Conservation (phyloP, 2,329 filamentous ascomycete genomes). For the Fusarium proliferatum region DNA sequence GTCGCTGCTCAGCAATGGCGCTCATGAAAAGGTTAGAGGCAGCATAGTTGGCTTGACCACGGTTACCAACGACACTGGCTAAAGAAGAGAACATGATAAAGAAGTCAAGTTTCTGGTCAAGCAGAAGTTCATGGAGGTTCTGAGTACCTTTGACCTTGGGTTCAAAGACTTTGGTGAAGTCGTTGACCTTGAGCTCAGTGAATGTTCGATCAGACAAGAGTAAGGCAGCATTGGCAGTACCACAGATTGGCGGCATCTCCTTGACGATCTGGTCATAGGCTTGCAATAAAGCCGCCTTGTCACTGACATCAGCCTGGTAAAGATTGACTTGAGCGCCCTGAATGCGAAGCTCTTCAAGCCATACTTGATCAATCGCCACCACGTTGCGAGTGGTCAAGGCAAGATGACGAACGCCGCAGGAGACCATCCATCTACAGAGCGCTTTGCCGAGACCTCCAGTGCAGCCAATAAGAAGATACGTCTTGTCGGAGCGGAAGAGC, state of each 20-base stretch:
- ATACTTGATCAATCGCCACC: background rate
- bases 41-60: conserved; percentile 13
- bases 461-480: background rate
- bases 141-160: conserved; percentile 2
- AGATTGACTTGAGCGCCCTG: conserved; percentile 2
- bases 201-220: conserved; percentile 4
- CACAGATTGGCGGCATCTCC: conserved; percentile 6
- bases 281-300: conserved; percentile 3
- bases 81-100: conserved; percentile 20
- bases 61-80: conserved; percentile 1
- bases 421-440: conserved; percentile 1
- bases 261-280: conserved; percentile 28
- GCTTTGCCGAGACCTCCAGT: conserved; percentile 6
- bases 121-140: conserved; percentile 7
- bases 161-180: conserved; percentile 2
- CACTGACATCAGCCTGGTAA: conserved; percentile 17
- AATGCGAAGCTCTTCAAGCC: background rate
- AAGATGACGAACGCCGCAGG: background rate
- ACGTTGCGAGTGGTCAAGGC: conserved; percentile 6
- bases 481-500: background rate
- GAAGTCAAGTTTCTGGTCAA: conserved; percentile 4
- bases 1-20: conserved; percentile 1
- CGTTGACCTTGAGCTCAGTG: background rate
- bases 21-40: conserved; percentile 15
- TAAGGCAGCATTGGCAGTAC: conserved; percentile 12